Evolutionary conservation across 371 early-diverging fungal species (phyloP), one percentile per base, ranked within the genome.

Genomic region (Zopfochytrium polystomum): DNA sequence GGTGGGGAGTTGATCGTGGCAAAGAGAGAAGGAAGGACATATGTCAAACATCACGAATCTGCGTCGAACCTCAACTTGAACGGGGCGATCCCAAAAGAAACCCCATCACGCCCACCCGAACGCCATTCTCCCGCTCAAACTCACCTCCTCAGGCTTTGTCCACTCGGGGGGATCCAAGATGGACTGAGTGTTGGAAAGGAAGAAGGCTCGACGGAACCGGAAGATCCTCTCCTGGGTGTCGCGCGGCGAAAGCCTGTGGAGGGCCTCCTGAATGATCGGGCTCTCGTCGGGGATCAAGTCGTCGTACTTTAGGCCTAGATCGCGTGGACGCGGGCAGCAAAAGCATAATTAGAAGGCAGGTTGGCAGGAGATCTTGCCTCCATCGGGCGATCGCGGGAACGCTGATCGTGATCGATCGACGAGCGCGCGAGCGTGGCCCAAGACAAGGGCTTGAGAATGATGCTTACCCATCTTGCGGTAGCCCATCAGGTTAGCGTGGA

Each of bases 251-350:
- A 97, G 81, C 46, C 97, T 88, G 63, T 87, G 80, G 54, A 97
- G 73, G 30, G 97, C 97, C 75, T 92, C 91, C 70, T 87, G 80
- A 45, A 90, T 88, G 38, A 90, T 70, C 23, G 83, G 85, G 52
- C 79, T 86, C 73, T 97, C 95, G 58, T 93, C 93, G 49, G 85
- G 82, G 74, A 94, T 76, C 59, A 95, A 73, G 74, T 97, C 97
- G 80, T 97, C 97, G 68, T 88, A 90, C 46, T 85, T 80, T 53
- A 95, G 82, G 68, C 97, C 97, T 90, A 25, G 27, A 15, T 30
- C 45, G 38, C 2, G 55, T n/a, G n/a, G n/a, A n/a, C n/a, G n/a
- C n/a, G n/a, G n/a, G n/a, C 31, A 33, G 26, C 7, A 22, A 26
- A 6, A 18, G 18, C 15, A 18, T n/a, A 38, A 33, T 11, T 6